Conservation (phyloP, 78 protist species). For the Creolimax fragrantissima region DNA sequence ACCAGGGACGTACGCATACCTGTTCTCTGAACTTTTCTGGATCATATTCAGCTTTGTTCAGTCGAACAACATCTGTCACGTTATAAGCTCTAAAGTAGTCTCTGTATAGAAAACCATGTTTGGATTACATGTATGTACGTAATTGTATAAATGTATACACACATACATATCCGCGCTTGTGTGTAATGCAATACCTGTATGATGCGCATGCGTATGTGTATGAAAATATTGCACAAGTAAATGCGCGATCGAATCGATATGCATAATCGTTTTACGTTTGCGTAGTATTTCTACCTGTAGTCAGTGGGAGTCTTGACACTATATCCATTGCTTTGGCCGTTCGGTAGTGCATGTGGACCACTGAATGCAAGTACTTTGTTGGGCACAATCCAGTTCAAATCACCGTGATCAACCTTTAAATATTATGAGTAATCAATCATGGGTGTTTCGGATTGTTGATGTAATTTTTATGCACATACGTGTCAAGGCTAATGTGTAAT, state of each 20-base stretch:
- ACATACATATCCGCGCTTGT: not conserved
- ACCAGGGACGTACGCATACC: not conserved
- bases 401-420: slow-evolving; percentile 73
- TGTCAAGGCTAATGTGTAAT: too few species aligned
- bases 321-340: not conserved
- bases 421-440: slow-evolving; percentile 58
- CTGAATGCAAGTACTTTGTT: slow-evolving; percentile 65
- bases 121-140: not conserved
- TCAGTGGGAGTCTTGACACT: slow-evolving; percentile 35
- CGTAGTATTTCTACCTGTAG: slow-evolving; percentile 27
- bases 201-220: not conserved
- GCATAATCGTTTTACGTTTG: too few species aligned
- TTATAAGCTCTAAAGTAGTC: slow-evolving; percentile 29
- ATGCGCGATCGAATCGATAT: too few species aligned
- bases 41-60: slow-evolving; percentile 62
- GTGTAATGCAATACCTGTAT: not conserved
- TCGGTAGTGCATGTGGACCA: slow-evolving; percentile 40
- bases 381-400: slow-evolving; percentile 82
- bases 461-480: too few species aligned
- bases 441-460: too few species aligned
- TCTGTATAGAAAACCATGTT: not conserved
- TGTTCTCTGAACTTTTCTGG: not conserved
- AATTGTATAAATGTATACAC: not conserved
- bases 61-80: slow-evolving; percentile 60
- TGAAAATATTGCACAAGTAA: too few species aligned